Conservation (phyloP, 1,139 yeast species). For the Geotrichum klebahnii region DNA sequence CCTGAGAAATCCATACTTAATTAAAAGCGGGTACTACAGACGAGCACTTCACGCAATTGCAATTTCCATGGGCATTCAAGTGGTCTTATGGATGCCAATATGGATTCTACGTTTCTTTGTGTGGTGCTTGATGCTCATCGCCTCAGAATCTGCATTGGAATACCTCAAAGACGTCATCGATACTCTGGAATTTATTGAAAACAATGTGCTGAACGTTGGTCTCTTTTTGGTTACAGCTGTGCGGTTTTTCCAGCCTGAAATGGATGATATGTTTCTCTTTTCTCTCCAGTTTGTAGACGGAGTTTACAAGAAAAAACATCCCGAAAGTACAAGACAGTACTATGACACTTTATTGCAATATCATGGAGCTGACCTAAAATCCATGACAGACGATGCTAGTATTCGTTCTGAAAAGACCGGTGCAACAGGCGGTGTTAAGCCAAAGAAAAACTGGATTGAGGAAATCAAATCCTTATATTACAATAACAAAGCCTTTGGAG, state of each 20-base stretch:
- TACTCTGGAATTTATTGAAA: conserved; percentile 39
- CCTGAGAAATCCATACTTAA: conserved; percentile 45
- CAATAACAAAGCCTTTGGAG: conserved; percentile 18
- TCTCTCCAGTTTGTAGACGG: conserved; percentile 46
- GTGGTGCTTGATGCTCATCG: conserved; percentile 20
- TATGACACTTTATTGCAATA: conserved; percentile 24
- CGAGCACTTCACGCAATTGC: conserved; percentile 40
- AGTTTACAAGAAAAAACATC: conserved; percentile 41
- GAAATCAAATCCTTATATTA: neutral
- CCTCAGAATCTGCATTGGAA: neutral
- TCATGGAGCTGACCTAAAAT: neutral
- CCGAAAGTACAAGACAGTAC: conserved; percentile 35
- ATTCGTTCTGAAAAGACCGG: neutral
- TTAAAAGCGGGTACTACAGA: conserved; percentile 38
- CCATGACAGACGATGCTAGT: neutral
- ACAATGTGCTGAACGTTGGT: conserved; percentile 44
- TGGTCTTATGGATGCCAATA: conserved; percentile 42
- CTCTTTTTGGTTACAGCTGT: conserved; percentile 44
- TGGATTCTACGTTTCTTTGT: conserved; percentile 26
- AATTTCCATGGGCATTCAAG: conserved; percentile 42
- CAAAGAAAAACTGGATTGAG: neutral
- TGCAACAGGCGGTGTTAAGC: neutral
- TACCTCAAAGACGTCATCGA: conserved; percentile 27
- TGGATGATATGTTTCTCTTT: conserved; percentile 42
- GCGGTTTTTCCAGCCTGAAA: conserved; percentile 41